Percentiles rank a stretch among this genome's conserved stretches.
Conservation (phyloP, 2,329 filamentous ascomycete genomes). For the Lachnellula suecica region DNA sequence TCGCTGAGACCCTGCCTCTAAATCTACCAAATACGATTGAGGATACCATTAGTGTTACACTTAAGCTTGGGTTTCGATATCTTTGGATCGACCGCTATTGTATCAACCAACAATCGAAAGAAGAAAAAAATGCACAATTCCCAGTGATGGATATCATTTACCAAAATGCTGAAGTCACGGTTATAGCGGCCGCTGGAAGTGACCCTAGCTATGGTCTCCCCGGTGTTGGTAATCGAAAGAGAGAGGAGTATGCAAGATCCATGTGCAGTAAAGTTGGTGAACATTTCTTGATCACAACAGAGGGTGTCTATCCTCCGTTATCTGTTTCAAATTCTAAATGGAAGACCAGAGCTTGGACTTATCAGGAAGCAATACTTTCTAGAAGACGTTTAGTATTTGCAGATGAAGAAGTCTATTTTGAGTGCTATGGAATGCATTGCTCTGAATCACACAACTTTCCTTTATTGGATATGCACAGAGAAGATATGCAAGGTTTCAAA, state of each 20-base stretch:
- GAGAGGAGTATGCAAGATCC: not conserved
- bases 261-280: not conserved
- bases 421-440: slow-evolving; percentile 35
- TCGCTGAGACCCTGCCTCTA: slow-evolving; percentile 17
- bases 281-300: slow-evolving; percentile 1
- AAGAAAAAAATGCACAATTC: slow-evolving; percentile 12
- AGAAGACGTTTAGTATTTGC: slow-evolving; percentile 31
- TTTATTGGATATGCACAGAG: slow-evolving; percentile 1
- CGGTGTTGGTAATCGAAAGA: slow-evolving; percentile 13
- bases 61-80: slow-evolving; percentile 22
- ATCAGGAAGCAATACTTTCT: slow-evolving; percentile 33
- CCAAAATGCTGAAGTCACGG: slow-evolving; percentile 15
- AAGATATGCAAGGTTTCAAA: slow-evolving; percentile 4
- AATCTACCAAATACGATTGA: slow-evolving; percentile 5
- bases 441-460: slow-evolving; percentile 22
- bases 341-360: slow-evolving; percentile 34
- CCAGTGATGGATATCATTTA: slow-evolving; percentile 28
- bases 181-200: slow-evolving; percentile 22
- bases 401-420: slow-evolving; percentile 25
- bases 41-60: slow-evolving; percentile 22
- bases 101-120: slow-evolving; percentile 22
- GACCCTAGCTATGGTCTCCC: slow-evolving; percentile 21
- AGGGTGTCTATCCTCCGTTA: not conserved
- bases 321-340: slow-evolving; percentile 7
- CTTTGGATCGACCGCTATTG: slow-evolving; percentile 34